Evolutionary conservation across 768 basidiomycete genomes (phyloP).

Genomic region (Suillus cothurnatus): DNA sequence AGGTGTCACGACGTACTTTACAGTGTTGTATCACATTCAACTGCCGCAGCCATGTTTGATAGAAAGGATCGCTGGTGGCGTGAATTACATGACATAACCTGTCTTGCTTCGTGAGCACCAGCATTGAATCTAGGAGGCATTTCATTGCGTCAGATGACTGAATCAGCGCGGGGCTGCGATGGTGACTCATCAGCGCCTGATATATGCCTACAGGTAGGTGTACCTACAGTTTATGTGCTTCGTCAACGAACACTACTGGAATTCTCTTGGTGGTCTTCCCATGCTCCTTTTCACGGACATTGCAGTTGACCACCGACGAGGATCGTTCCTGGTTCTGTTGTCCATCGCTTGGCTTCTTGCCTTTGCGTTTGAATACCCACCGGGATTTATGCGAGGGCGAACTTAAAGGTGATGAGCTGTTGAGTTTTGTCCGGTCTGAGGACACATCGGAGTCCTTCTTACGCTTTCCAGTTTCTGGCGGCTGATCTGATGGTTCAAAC

Average conservation of each 20-base stretch:
- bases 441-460: slow-evolving; percentile 35
- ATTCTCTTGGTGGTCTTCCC: slow-evolving; percentile 60
- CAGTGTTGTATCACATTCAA: slow-evolving; percentile 83
- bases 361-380: slow-evolving; percentile 31
- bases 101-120: slow-evolving; percentile 87
- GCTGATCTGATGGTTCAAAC: slow-evolving; percentile 49
- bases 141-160: slow-evolving; percentile 83
- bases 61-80: slow-evolving; percentile 83
- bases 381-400: slow-evolving; percentile 25
- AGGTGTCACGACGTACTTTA: slow-evolving; percentile 47
- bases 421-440: slow-evolving; percentile 47
- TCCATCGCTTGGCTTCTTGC: slow-evolving; percentile 27
- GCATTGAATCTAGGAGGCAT: slow-evolving; percentile 80
- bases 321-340: slow-evolving; percentile 34
- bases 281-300: slow-evolving; percentile 26
- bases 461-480: slow-evolving; percentile 1
- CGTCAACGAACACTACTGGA: slow-evolving; percentile 83
- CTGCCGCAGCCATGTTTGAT: slow-evolving; percentile 81
- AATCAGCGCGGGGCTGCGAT: slow-evolving; percentile 65
- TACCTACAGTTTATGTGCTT: slow-evolving; percentile 79
- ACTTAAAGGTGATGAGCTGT: slow-evolving; percentile 25
- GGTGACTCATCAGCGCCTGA: slow-evolving; percentile 8
- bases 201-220: background rate
- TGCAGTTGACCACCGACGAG: slow-evolving; percentile 27
- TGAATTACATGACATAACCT: slow-evolving; percentile 82